Conservation (phyloP, 192 early-diverging fungal species). For the Spizellomyces punctatus region DNA sequence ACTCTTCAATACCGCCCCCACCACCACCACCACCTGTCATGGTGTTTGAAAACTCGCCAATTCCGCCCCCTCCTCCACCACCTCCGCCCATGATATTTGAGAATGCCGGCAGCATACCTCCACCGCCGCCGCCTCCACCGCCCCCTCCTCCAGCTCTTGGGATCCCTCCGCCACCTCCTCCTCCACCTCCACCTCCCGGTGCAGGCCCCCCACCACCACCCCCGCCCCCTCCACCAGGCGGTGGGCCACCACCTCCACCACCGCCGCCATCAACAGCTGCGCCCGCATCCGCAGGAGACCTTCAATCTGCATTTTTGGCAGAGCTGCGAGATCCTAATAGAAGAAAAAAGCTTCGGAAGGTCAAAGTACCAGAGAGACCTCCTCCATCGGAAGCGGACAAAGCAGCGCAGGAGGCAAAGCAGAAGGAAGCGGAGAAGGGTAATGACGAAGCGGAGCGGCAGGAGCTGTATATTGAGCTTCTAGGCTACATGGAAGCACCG, state of each 20-base stretch:
- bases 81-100: conserved; percentile 13
- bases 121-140: conserved; percentile 12
- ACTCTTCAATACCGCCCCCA: conserved; percentile 28
- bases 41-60: conserved; percentile 5
- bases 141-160: conserved; percentile 4
- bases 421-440: conserved; percentile 12
- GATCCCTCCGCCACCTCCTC: conserved; percentile 32
- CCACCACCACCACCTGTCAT: conserved; percentile 40
- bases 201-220: conserved; percentile 33
- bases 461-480: conserved; percentile 51
- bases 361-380: conserved; percentile 8
- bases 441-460: conserved; percentile 39
- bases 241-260: conserved; percentile 41
- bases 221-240: conserved; percentile 41
- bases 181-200: conserved; percentile 42
- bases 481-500: conserved; percentile 57
- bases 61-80: conserved; percentile 39
- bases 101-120: conserved; percentile 2
- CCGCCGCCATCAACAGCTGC: conserved; percentile 38
- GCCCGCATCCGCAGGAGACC: conserved; percentile 33
- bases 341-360: conserved; percentile 38
- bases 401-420: conserved; percentile 6
- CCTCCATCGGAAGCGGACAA: conserved; percentile 15
- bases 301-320: conserved; percentile 29
- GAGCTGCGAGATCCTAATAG: conserved; percentile 34